phyloP scores from a whole-genome alignment of 164 flowering plant species.

The Magnolia changhungtana region DNA sequence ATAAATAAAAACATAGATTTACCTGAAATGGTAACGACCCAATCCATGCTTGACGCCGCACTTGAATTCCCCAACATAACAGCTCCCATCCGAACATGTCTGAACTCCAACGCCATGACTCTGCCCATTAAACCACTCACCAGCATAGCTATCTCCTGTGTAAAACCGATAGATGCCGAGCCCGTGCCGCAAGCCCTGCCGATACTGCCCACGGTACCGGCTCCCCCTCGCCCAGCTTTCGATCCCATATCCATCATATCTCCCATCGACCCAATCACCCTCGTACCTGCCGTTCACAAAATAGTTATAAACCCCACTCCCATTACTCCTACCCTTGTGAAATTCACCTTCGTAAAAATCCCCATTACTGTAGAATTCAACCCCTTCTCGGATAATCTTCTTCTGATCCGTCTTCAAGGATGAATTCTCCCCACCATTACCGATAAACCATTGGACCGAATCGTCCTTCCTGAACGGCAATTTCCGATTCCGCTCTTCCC shows the following conservation, averaged over 20 bases:
- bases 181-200: slow-evolving; percentile 77
- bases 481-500: slow-evolving; percentile 29
- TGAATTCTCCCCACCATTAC: slow-evolving; percentile 15
- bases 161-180: slow-evolving; percentile 75
- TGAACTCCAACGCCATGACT: slow-evolving; percentile 86
- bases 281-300: slow-evolving; percentile 78
- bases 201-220: slow-evolving; percentile 71
- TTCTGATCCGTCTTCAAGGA: slow-evolving; percentile 11
- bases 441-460: slow-evolving; percentile 79
- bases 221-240: slow-evolving; percentile 94
- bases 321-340: slow-evolving; percentile 70
- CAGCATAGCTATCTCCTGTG: slow-evolving; percentile 81
- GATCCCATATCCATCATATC: slow-evolving; percentile 82
- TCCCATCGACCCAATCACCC: slow-evolving; percentile 93
- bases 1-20: not conserved
- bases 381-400: slow-evolving; percentile 49
- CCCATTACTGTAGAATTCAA: slow-evolving; percentile 85
- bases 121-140: slow-evolving; percentile 91
- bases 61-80: slow-evolving; percentile 80
- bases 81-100: slow-evolving; percentile 84
- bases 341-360: slow-evolving; percentile 94
- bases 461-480: slow-evolving; percentile 26
- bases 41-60: slow-evolving; percentile 86
- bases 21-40: slow-evolving; percentile 95
- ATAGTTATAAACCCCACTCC: slow-evolving; percentile 85